Percentiles rank a stretch among this genome's conserved stretches.
phyloP scores from a whole-genome alignment of 768 basidiomycete species.

The Russula dissimulans region DNA sequence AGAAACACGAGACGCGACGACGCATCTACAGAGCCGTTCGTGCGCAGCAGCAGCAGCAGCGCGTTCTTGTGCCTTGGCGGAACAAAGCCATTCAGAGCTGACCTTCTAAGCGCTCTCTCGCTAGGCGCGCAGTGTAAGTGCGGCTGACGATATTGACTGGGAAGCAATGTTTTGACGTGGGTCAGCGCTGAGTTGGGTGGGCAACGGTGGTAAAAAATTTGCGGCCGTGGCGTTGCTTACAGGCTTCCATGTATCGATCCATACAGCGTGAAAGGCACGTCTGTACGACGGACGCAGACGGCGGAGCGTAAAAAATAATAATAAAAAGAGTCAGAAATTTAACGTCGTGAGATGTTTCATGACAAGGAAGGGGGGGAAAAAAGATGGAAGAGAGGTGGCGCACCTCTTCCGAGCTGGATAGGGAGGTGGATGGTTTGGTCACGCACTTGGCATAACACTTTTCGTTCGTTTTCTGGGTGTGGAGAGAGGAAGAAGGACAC shows the following conservation, averaged over 20 bases:
- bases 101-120: constrained; percentile 36
- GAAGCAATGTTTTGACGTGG: not conserved
- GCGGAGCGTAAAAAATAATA: too few relatives aligned
- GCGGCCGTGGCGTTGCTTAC: constrained; percentile 37
- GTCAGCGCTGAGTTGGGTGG: not conserved
- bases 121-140: constrained; percentile 52
- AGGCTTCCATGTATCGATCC: constrained; percentile 79
- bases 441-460: constrained; percentile 73
- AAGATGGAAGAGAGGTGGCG: constrained; percentile 3
- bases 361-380: too few relatives aligned
- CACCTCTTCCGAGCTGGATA: constrained; percentile 69
- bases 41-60: not conserved
- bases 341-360: too few relatives aligned
- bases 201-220: not conserved
- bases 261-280: constrained; percentile 68
- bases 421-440: constrained; percentile 59
- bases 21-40: not conserved
- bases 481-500: not conserved
- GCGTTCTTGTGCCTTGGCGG: not conserved
- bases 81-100: constrained; percentile 2
- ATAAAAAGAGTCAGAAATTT: too few relatives aligned
- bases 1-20: not conserved
- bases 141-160: constrained; percentile 74
- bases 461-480: constrained; percentile 60
- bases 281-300: constrained; percentile 28